phyloP scores from a whole-genome alignment of 805 yeast species.

The Yamadazyma kitorensis region DNA sequence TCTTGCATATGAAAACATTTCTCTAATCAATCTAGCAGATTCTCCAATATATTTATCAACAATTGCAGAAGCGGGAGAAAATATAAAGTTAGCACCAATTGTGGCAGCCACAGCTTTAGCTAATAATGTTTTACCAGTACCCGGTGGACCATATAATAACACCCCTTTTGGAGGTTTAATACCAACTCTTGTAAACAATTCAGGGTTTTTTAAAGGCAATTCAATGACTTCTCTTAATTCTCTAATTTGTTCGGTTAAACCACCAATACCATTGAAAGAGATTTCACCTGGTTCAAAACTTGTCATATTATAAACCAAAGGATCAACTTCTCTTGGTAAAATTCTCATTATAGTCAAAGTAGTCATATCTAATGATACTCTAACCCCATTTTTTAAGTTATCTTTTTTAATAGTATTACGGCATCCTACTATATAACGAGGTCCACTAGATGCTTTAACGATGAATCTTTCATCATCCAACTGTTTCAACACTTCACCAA shows the following conservation, averaged over 20 bases:
- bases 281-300: conserved; percentile 97
- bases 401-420: conserved; percentile 87
- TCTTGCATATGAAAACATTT: conserved; percentile 96
- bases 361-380: conserved; percentile 97
- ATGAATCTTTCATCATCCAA: conserved; percentile 91
- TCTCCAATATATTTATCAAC: conserved; percentile 98
- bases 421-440: conserved; percentile 96
- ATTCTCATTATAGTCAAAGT: conserved; percentile 97
- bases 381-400: conserved; percentile 83
- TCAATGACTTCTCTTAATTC: conserved; percentile 97
- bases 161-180: conserved; percentile 99
- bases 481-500: conserved; percentile 95
- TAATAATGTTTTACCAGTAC: conserved; percentile 93
- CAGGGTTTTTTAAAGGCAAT: conserved; percentile 95
- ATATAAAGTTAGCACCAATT: conserved; percentile 95
- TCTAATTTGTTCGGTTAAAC: conserved; percentile 90
- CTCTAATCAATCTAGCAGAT: conserved; percentile 93
- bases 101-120: conserved; percentile 99
- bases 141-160: conserved; percentile 95
- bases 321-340: conserved; percentile 96
- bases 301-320: conserved; percentile 96
- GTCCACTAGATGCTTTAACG: conserved; percentile 96
- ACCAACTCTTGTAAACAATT: conserved; percentile 91
- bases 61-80: conserved; percentile 97
- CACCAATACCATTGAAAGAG: conserved; percentile 94